These are phyloP conservation scores for Leucocoprinus birnbaumii DNA, from an alignment of 768 basidiomycete species.

Conservation along the genomic window DNA sequence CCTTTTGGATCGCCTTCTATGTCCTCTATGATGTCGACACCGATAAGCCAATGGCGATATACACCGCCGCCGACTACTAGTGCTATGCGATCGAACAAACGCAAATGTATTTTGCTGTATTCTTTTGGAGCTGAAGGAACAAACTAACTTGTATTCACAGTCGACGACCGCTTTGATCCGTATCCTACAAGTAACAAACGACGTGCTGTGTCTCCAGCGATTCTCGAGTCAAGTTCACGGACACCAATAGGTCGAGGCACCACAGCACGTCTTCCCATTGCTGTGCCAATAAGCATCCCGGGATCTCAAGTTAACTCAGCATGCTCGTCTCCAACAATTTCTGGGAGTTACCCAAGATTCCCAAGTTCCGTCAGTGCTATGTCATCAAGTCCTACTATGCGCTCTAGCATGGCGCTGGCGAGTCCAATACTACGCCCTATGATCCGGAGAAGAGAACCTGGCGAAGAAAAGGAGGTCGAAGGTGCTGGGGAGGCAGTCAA, in stretches of 20 bases:
- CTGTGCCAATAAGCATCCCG: slow-evolving; percentile 66
- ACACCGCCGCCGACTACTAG: slow-evolving; percentile 81
- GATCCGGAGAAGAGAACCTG: slow-evolving; percentile 48
- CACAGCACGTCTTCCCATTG: slow-evolving; percentile 52
- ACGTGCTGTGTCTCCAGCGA: slow-evolving; percentile 75
- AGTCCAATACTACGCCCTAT: slow-evolving; percentile 78
- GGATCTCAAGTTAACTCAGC: slow-evolving; percentile 56
- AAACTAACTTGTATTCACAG: slow-evolving; percentile 29
- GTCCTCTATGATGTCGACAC: slow-evolving; percentile 42
- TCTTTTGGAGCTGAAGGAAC: background rate
- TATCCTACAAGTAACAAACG: slow-evolving; percentile 77
- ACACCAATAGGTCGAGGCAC: slow-evolving; percentile 48
- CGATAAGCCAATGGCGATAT: slow-evolving; percentile 69
- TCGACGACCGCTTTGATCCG: slow-evolving; percentile 84
- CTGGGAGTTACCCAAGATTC: slow-evolving; percentile 44
- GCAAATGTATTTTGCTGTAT: slow-evolving; percentile 54
- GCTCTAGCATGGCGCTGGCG: slow-evolving; percentile 62
- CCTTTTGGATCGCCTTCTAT: slow-evolving; percentile 62
- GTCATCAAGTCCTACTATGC: slow-evolving; percentile 71
- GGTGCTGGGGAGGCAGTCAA: slow-evolving; percentile 79
- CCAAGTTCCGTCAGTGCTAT: slow-evolving; percentile 49
- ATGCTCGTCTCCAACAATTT: slow-evolving; percentile 70
- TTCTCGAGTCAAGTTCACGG: slow-evolving; percentile 58
- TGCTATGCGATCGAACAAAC: slow-evolving; percentile 76
- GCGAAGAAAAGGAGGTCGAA: slow-evolving; percentile 70